These are phyloP conservation scores for Colletotrichum navitas DNA, from an alignment of 2,329 filamentous ascomycete genomes.

Conservation along the genomic window DNA sequence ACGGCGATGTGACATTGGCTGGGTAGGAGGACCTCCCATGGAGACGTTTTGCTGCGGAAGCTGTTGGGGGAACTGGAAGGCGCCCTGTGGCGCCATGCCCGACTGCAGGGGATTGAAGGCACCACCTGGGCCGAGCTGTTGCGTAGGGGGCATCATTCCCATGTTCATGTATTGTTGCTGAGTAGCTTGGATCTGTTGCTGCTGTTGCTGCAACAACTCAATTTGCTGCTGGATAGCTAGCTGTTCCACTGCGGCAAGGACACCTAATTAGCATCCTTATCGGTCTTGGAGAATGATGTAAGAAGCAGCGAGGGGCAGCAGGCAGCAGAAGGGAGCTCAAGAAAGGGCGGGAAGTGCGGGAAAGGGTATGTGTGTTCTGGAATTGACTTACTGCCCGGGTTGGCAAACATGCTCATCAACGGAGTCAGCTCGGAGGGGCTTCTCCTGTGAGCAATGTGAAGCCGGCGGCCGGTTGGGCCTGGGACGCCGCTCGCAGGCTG, in stretches of 20 bases:
- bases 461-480: slow-evolving; percentile 86
- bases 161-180: slow-evolving; percentile 98
- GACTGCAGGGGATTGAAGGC: slow-evolving; percentile 84
- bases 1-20: slow-evolving; percentile 90
- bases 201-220: slow-evolving; percentile 95
- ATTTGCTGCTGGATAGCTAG: slow-evolving; percentile 98
- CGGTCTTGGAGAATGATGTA: background rate
- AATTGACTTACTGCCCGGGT: slow-evolving; percentile 70
- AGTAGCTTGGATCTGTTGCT: slow-evolving; percentile 95
- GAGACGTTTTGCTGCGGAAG: slow-evolving; percentile 79
- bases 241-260: slow-evolving; percentile 82
- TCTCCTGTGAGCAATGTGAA: slow-evolving; percentile 97
- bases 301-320: background rate
- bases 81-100: slow-evolving; percentile 82
- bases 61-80: slow-evolving; percentile 91
- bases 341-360: slow-evolving; percentile 30
- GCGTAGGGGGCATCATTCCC: slow-evolving; percentile 91
- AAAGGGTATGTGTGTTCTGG: background rate
- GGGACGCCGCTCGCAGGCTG: slow-evolving; percentile 68
- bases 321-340: slow-evolving; percentile 25
- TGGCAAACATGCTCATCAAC: slow-evolving; percentile 91
- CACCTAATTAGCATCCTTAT: slow-evolving; percentile 44
- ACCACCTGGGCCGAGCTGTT: slow-evolving; percentile 76
- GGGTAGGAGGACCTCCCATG: slow-evolving; percentile 78
- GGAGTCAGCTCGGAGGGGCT: slow-evolving; percentile 98